Evolutionary conservation across 148 eudicot species (phyloP).

Genomic region (Chenopodium formosanum): DNA sequence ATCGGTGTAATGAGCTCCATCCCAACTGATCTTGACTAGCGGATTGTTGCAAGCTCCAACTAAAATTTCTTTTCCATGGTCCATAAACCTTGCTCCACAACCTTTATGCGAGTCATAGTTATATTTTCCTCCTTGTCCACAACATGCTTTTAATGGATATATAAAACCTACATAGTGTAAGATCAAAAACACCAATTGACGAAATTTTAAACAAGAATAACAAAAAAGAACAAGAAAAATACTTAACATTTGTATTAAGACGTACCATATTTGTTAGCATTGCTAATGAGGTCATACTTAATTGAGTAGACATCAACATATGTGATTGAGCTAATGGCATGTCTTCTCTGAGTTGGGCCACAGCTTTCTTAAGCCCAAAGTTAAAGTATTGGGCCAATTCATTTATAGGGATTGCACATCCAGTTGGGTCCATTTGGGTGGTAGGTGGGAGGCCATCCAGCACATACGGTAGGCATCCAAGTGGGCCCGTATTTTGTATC

Average conservation of each 20-base stretch:
- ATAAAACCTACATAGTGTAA: slow-evolving; percentile 9
- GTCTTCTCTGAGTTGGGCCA: slow-evolving; percentile 42
- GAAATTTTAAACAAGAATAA: too few species aligned
- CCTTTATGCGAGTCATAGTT: slow-evolving; percentile 10
- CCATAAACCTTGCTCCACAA: slow-evolving; percentile 25
- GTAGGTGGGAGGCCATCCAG: slow-evolving; percentile 40
- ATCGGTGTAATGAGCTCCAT: slow-evolving; percentile 62
- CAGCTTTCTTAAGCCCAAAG: slow-evolving; percentile 38
- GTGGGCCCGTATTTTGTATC: slow-evolving; percentile 86
- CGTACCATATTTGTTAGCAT: slow-evolving; percentile 49
- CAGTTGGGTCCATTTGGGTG: slow-evolving; percentile 48
- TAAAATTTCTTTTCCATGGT: slow-evolving; percentile 39
- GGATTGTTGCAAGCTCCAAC: slow-evolving; percentile 45
- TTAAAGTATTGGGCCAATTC: slow-evolving; percentile 63
- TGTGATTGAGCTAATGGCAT: slow-evolving; percentile 45
- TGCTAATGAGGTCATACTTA: slow-evolving; percentile 56
- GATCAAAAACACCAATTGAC: too few species aligned
- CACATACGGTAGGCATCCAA: slow-evolving; percentile 67
- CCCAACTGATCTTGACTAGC: slow-evolving; percentile 49
- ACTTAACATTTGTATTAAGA: not conserved
- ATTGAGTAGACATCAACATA: slow-evolving; percentile 71
- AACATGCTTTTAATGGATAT: slow-evolving; percentile 14
- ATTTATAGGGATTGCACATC: slow-evolving; percentile 52
- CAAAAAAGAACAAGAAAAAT: too few species aligned
- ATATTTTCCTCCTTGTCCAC: slow-evolving; percentile 17